phyloP scores from a whole-genome alignment of 805 yeast genomes.

The Saturnispora kantuleensis region DNA sequence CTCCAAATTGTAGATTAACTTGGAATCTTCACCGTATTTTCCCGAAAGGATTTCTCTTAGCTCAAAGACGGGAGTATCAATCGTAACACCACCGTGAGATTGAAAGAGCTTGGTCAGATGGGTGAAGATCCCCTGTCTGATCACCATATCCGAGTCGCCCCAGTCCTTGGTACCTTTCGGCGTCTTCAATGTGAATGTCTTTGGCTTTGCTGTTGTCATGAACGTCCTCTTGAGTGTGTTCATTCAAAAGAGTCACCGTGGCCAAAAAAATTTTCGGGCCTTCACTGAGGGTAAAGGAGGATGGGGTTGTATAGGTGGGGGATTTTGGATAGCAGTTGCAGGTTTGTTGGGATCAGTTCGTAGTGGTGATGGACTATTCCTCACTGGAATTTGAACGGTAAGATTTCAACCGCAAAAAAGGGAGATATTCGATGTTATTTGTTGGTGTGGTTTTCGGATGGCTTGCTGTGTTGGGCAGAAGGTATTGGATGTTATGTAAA shows the following conservation, averaged over 20 bases:
- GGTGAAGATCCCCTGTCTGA: slow-evolving; percentile 78
- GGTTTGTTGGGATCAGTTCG: too few relatives aligned
- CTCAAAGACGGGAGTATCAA: slow-evolving; percentile 98
- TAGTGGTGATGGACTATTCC: too few relatives aligned
- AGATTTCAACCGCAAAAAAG: too few relatives aligned
- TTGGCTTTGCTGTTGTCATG: slow-evolving; percentile 1
- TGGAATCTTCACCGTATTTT: slow-evolving; percentile 97
- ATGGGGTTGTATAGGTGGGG: too few relatives aligned
- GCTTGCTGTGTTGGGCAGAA: too few relatives aligned
- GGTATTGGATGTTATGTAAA: too few relatives aligned
- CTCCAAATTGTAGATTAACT: slow-evolving; percentile 87
- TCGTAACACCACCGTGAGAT: slow-evolving; percentile 96
- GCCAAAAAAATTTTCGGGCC: too few relatives aligned
- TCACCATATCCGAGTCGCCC: slow-evolving; percentile 96
- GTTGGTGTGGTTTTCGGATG: too few relatives aligned
- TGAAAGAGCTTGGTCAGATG: slow-evolving; percentile 69
- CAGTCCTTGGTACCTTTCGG: slow-evolving; percentile 98
- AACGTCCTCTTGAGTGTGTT: slow-evolving; percentile 1
- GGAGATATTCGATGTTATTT: too few relatives aligned
- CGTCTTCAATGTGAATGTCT: slow-evolving; percentile 65
- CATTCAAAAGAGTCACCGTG: not conserved
- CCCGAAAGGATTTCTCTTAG: slow-evolving; percentile 92
- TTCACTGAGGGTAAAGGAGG: too few relatives aligned
- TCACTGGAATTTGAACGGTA: too few relatives aligned
- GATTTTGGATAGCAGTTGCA: too few relatives aligned